Evolutionary conservation across 345 rosid species (phyloP).

Genomic region (Euphorbia tirucalli): DNA sequence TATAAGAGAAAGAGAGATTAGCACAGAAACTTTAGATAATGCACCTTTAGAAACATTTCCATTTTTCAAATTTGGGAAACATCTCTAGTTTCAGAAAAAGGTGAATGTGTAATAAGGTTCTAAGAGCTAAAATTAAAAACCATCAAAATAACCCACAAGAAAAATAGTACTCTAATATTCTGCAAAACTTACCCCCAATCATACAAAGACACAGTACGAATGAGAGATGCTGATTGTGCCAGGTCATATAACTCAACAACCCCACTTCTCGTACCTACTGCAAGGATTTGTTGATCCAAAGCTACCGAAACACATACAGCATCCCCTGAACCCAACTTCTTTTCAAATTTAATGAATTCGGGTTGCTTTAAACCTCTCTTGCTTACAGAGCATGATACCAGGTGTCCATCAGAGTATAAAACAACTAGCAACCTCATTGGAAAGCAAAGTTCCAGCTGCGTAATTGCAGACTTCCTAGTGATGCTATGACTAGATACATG

Average conservation of each 20-base stretch:
- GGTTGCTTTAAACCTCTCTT: conserved; percentile 78
- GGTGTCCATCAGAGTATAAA: conserved; percentile 67
- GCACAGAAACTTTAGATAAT: not conserved
- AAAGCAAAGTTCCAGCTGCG: conserved; percentile 69
- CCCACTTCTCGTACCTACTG: conserved; percentile 93
- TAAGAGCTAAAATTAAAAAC: not conserved
- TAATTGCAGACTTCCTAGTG: conserved; percentile 46
- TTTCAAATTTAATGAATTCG: conserved; percentile 69
- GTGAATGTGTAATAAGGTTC: not conserved
- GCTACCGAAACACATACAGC: conserved; percentile 80
- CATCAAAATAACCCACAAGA: conserved; percentile 7
- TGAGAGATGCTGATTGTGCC: conserved; percentile 60
- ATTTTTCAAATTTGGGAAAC: not conserved
- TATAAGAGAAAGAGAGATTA: conserved; percentile 11
- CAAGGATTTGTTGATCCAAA: conserved; percentile 87
- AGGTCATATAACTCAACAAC: conserved; percentile 81
- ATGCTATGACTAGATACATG: conserved; percentile 27
- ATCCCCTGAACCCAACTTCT: conserved; percentile 68
- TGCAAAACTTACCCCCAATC: conserved; percentile 85
- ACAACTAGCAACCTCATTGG: conserved; percentile 67
- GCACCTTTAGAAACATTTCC: not conserved
- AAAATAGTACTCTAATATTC: conserved; percentile 6
- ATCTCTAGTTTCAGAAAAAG: not conserved
- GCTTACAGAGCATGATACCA: conserved; percentile 71
- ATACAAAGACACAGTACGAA: conserved; percentile 76